Base-by-base conservation (phyloP, 2,329 filamentous ascomycete species). In the Penicillium sp. region DNA sequence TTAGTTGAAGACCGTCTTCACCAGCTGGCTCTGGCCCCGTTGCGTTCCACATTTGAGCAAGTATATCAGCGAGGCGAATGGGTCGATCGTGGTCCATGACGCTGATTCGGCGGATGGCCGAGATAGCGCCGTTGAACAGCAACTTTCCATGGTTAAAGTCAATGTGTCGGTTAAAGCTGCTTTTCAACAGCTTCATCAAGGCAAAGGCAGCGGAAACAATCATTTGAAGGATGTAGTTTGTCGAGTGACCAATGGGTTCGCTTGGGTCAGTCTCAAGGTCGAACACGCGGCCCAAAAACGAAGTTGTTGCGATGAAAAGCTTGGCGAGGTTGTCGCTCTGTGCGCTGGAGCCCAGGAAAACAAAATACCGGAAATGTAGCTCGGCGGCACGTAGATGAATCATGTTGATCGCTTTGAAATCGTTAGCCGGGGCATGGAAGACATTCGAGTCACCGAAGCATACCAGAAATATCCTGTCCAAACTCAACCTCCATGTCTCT, bases 211-310 rank as follows among this genome's bases (percentile, higher is more conserved):
- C 84, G 0, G 85, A 86, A 9, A 87, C 79, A 49, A 87, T 83
- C 79, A 87, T 86, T 65, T 88, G 85, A 64, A 86, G 81, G 55
- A 89, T 84, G 67, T 87, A 87, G 60, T 82, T 86, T 53, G 76
- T 81, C 9, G 81, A 80, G 56, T 85, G 80, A 55, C 78, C 77
- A 14, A 84, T 76, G 26, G 81, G 70, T 46, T 79, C 76, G 3
- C 80, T 76, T 5, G 76, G 74, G 4, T 72, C 75, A 10, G 71
- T 75, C 61, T 74, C 77, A 11, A 79, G 68, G 43, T 76, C 74
- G 8, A 80, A 66, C n/a, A 78, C 77, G 22, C 74, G 68, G 16
- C 77, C 75, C 8, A 80, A 71, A 57, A 79, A 79, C 19, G 75
- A 74, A 2, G 75, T 79, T 1, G 77, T 80, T 19, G 78, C 75